Evolutionary conservation across 2,329 filamentous ascomycete species (phyloP).

Genomic region (Simplicillium aogashimaense): DNA sequence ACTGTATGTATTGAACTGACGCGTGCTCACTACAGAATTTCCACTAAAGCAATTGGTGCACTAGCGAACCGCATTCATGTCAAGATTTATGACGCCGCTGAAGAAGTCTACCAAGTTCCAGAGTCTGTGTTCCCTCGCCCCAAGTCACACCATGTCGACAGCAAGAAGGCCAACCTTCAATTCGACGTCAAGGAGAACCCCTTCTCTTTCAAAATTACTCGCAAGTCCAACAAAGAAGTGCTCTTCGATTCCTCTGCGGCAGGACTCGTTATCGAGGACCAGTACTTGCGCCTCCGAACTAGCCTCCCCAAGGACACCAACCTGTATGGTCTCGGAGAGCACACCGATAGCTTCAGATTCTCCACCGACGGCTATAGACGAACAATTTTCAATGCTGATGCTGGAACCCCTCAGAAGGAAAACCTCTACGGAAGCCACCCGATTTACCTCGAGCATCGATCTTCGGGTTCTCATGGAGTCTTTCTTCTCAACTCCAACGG

Average conservation of each 20-base stretch:
- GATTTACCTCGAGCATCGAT: conserved; percentile 56
- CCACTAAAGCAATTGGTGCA: not conserved
- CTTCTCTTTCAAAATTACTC: conserved; percentile 52
- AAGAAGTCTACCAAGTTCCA: conserved; percentile 61
- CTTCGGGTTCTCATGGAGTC: conserved; percentile 54
- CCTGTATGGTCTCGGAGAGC: conserved; percentile 68
- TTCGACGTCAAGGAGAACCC: conserved; percentile 31
- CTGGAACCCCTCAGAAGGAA: conserved; percentile 45
- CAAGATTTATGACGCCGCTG: conserved; percentile 55
- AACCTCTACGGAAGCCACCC: conserved; percentile 73
- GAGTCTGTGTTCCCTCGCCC: conserved; percentile 54
- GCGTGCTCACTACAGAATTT: conserved; percentile 46
- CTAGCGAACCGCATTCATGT: conserved; percentile 60
- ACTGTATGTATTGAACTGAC: conserved; percentile 31
- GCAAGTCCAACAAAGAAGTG: conserved; percentile 23
- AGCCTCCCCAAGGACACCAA: conserved; percentile 55
- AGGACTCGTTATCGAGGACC: conserved; percentile 59
- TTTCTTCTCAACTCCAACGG: conserved; percentile 70
- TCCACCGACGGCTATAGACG: conserved; percentile 48
- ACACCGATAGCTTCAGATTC: conserved; percentile 56
- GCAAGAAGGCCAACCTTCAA: conserved; percentile 28
- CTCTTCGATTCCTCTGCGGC: conserved; percentile 59
- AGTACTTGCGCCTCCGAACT: conserved; percentile 62
- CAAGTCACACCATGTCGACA: conserved; percentile 16
- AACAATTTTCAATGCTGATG: conserved; percentile 62